These are phyloP conservation scores for Lentinula aciculospora DNA, from an alignment of 768 basidiomycete genomes.

Conservation along the genomic window DNA sequence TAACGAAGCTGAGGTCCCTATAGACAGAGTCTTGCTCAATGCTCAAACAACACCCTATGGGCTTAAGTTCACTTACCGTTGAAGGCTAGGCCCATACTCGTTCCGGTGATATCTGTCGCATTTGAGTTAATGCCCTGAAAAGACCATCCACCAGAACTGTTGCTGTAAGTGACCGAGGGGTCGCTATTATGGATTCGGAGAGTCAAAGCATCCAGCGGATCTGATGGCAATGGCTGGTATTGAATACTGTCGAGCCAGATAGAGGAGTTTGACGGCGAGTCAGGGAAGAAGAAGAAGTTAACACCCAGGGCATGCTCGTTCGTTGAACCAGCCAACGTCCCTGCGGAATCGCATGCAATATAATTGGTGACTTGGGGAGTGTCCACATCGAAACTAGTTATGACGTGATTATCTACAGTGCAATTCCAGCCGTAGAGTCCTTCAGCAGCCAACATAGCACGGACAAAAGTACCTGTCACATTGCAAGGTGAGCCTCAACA, in stretches of 20 bases:
- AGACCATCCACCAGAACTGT: not conserved
- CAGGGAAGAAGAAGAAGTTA: not conserved
- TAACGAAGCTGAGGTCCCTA: not conserved
- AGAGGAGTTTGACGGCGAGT: not conserved
- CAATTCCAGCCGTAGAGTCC: not conserved
- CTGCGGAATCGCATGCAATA: not conserved
- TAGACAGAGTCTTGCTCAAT: not conserved
- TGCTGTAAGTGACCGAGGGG: not conserved
- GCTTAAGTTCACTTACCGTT: not conserved
- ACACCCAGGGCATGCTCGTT: not conserved
- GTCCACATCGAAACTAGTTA: not conserved
- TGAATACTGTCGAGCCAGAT: not conserved
- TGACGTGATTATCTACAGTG: not conserved
- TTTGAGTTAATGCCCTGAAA: not conserved
- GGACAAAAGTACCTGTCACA: not conserved
- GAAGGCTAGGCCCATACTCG: not conserved
- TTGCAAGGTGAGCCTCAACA: not conserved
- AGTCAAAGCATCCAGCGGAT: not conserved
- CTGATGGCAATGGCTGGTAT: not conserved
- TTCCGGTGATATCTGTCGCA: not conserved
- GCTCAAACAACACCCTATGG: not conserved
- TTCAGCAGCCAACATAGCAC: not conserved
- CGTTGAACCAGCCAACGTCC: not conserved
- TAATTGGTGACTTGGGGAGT: not conserved
- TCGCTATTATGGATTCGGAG: not conserved